Evolutionary conservation across 2,329 filamentous ascomycete species (phyloP), one percentile per base, ranked within the genome.

Genomic region (Pyrenochaeta sp.): DNA sequence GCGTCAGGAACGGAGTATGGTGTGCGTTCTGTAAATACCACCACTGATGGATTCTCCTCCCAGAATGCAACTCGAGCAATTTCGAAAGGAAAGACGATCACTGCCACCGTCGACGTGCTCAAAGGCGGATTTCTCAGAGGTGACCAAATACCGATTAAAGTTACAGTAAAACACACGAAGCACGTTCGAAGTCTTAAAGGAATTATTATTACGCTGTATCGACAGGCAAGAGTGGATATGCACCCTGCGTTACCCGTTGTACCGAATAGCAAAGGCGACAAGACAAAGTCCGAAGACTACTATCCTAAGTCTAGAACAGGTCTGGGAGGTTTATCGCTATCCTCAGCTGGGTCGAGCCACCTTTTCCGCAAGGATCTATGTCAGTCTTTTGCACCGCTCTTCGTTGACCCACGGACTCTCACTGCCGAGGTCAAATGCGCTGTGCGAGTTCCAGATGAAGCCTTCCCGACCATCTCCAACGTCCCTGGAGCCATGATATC

Each of bases 301-400:
- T 96, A 93, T 72, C 93, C 93, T 4, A 91, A 90, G 69, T 97
- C 93, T 2, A 88, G 90, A 59, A 96, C 93, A 0, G 93, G 93
- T 0, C 84, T 97, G 7, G 91, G 91, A 15, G 93, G 93, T 0
- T 82, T 98, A 28, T 96, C 93, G 1, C 83, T 98, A 40, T 92
- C 91, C 1, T 95, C 92, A 1, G 91, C 91, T 6, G 90, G 92
- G 37, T 93, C 93, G 2, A 94, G 89, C 73, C 95, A 93, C 76
- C 86, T 95, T n/a, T 98, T 97, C 75, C 90, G 95, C 52, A 98
- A 98, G 76, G 95, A 99, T 75, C 81, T 99, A 3, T 90, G 91
- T 4, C 95, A 99, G 76, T 90, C 91, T 1, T 92, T 96, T 55
- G 90, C 91, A 22, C 93, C 95, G 4, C 83, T 99, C 45, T 92